Evolutionary conservation across 108 stramenopile species (phyloP).

Genomic region (Cyclotella sp.): DNA sequence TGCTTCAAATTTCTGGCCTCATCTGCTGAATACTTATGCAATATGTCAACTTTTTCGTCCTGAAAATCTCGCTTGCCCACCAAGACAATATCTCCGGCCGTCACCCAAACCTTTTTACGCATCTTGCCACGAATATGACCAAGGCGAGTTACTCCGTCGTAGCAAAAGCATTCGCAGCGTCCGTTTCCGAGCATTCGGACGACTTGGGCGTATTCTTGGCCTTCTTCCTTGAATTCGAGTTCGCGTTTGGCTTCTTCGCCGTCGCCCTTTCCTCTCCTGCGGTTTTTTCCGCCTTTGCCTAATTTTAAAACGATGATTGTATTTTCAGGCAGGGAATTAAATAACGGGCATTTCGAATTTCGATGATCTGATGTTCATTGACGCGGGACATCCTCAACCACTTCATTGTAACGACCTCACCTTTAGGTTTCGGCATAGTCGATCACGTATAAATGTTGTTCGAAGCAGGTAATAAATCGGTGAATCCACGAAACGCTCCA

Average conservation of each 20-base stretch:
- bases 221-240: conserved; percentile 99
- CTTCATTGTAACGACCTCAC: conserved; percentile 12
- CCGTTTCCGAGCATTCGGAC: conserved; percentile 99
- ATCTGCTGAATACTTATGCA: conserved; percentile 99
- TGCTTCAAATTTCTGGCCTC: conserved; percentile 99
- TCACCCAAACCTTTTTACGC: conserved; percentile 99
- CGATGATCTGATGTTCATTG: no score
- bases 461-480: no score
- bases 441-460: background rate
- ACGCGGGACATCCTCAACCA: background rate
- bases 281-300: conserved; percentile 99
- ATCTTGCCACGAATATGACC: conserved; percentile 99
- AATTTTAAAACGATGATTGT: background rate
- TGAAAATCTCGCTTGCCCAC: conserved; percentile 98
- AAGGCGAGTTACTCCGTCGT: conserved; percentile 97
- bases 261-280: conserved; percentile 98
- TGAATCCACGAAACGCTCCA: no score
- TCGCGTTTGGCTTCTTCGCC: conserved; percentile 99
- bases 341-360: background rate
- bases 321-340: background rate
- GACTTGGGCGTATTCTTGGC: conserved; percentile 94
- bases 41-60: conserved; percentile 99
- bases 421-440: conserved; percentile 53
- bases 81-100: conserved; percentile 97
- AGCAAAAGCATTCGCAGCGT: conserved; percentile 98